Evolutionary conservation across 345 rosid genomes (phyloP), one percentile per base, ranked within the genome.

Genomic region (Lumnitzera racemosa): DNA sequence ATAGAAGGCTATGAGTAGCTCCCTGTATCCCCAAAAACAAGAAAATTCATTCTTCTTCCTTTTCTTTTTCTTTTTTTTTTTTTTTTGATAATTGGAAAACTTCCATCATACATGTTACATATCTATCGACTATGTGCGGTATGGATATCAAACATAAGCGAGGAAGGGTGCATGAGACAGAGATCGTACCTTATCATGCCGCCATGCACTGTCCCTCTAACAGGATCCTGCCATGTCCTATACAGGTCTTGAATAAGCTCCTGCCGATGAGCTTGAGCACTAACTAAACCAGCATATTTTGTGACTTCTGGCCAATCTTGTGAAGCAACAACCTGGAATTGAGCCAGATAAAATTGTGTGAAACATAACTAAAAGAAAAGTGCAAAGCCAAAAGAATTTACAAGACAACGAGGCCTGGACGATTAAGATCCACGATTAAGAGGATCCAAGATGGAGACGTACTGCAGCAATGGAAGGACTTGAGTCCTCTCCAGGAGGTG

Each of bases 251-350:
- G 92, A 52, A 91, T 91, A 59, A 91, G 95, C 83, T 91, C 98
- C 66, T 91, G 95, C 9, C 98, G 78, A 72, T 91, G 98, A 43
- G 98, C 91, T 78, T 91, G 98, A 57, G 96, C 98, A 65, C 95
- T 83, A 54, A 89, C 98, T 76, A 89, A 67, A 13, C 98, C 98
- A 59, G 96, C 90, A 78, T 91, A 91, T 53, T 91, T 91, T 1
- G 96, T 91, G 24, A 91, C 58, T 75, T 89, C 98, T 7, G 98
- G 98, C 98, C 98, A 91, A 59, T 91, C 98, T 83, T 91, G 98
- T n/a, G 98, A 91, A 54, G 98, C 98, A 9, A 89, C 98, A 13
- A 91, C 98, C 98, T 91, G 66, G 46, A 73, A 70, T 50, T 46
- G 16, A n/a, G 13, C 5, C 15, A 58, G 24, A 17, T 49, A 43